A percentile compares a stretch with the other conserved stretches of the same genome.
phyloP scores from a whole-genome alignment of 176 grass and related monocot genomes.

The Zoysia japonica region DNA sequence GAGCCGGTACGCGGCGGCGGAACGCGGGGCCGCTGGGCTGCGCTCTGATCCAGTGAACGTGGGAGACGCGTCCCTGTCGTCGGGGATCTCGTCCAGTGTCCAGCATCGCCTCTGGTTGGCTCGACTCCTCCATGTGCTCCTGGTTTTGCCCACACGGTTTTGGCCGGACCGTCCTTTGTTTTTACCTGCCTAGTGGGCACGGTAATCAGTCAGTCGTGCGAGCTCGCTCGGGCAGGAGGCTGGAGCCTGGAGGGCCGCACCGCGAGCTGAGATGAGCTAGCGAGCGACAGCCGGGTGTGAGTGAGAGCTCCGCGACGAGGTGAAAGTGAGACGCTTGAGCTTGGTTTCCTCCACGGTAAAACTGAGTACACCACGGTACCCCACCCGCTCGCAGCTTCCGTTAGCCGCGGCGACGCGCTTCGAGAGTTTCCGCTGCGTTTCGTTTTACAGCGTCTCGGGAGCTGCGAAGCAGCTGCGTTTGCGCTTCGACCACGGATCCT shows the following conservation, averaged over 20 bases:
- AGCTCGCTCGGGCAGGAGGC: neutral
- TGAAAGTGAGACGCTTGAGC: neutral
- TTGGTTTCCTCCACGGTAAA: neutral
- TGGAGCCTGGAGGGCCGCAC: neutral
- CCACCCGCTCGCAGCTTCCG: neutral
- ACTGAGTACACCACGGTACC: too few species aligned
- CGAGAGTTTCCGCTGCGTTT: neutral
- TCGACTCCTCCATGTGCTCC: neutral
- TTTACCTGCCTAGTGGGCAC: neutral
- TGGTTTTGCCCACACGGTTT: constrained; percentile 28
- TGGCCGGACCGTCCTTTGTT: neutral
- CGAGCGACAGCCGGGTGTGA: too few species aligned
- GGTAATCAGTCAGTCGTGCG: neutral
- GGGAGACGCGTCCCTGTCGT: constrained; percentile 9
- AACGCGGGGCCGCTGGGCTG: neutral
- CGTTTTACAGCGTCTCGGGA: neutral
- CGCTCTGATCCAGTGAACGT: neutral
- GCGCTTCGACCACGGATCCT: too few species aligned
- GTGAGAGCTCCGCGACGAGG: too few species aligned
- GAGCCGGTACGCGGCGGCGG: neutral
- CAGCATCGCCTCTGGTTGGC: neutral
- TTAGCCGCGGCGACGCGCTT: neutral
- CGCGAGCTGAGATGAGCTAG: neutral
- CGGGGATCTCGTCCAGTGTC: neutral
- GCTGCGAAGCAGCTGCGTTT: neutral